These are phyloP conservation scores for Yamadazyma akitaensis DNA, from an alignment of 805 yeast genomes.

Conservation along the genomic window DNA sequence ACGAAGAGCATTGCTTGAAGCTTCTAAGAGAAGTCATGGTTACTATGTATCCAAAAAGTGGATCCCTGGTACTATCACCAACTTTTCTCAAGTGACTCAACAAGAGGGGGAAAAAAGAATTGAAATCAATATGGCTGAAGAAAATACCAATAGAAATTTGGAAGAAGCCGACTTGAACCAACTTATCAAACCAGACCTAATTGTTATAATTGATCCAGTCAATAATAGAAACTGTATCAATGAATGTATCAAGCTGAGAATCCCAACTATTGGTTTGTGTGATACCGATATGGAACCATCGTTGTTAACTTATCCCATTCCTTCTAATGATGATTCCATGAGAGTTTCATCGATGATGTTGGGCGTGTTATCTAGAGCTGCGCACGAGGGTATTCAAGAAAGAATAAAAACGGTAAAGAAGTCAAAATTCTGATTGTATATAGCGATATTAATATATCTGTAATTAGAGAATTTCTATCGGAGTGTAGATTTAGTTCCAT, in stretches of 20 bases:
- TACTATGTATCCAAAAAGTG: conserved; percentile 81
- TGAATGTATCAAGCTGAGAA: conserved; percentile 77
- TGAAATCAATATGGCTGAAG: conserved; percentile 74
- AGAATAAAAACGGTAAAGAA: conserved; percentile 39
- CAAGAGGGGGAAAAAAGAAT: conserved; percentile 33
- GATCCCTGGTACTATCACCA: conserved; percentile 94
- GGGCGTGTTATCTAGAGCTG: conserved; percentile 85
- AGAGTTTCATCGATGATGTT: conserved; percentile 76
- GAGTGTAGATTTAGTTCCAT: not conserved
- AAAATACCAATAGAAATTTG: conserved; percentile 59
- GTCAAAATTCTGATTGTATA: conserved; percentile 1
- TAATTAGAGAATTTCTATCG: not conserved
- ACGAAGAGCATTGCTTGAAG: conserved; percentile 67
- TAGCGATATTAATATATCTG: not conserved
- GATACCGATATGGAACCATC: conserved; percentile 94
- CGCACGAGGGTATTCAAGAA: conserved; percentile 66
- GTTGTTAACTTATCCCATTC: conserved; percentile 88
- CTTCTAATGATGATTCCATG: conserved; percentile 90
- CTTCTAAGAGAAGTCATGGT: conserved; percentile 75
- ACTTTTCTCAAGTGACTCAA: conserved; percentile 68
- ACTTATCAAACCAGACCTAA: conserved; percentile 82
- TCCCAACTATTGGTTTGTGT: conserved; percentile 90
- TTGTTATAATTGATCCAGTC: conserved; percentile 81
- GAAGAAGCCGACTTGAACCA: conserved; percentile 44
- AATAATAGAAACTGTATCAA: conserved; percentile 76